A percentile compares a stretch with the other conserved stretches of the same genome.
These are phyloP conservation scores for Penicillium frequentans DNA, from an alignment of 2,329 filamentous ascomycete genomes.

Conservation along the genomic window DNA sequence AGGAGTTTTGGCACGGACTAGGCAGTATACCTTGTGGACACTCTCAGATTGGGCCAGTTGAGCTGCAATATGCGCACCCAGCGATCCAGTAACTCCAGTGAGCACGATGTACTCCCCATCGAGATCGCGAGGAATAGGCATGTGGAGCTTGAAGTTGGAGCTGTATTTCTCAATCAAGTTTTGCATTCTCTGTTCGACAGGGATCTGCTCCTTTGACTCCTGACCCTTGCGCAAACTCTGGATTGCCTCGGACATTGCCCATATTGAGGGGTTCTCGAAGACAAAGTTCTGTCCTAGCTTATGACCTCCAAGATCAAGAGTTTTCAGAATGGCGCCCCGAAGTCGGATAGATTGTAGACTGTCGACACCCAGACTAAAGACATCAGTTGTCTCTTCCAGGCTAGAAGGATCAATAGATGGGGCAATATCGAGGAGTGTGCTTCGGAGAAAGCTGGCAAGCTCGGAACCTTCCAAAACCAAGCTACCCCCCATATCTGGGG, in stretches of 20 bases:
- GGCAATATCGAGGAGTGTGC: conserved; percentile 37
- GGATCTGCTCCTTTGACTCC: conserved; percentile 1
- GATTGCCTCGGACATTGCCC: conserved; percentile 19
- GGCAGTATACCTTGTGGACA: conserved; percentile 55
- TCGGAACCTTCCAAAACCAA: conserved; percentile 12
- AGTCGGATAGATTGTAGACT: conserved; percentile 24
- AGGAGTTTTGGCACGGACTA: conserved; percentile 52
- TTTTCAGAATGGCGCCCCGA: conserved; percentile 15
- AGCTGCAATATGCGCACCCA: conserved; percentile 60
- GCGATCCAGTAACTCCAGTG: conserved; percentile 66
- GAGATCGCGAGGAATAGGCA: conserved; percentile 15
- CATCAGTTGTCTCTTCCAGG: conserved; percentile 15
- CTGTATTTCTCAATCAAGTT: conserved; percentile 50
- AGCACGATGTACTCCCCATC: conserved; percentile 39
- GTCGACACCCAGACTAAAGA: conserved; percentile 25
- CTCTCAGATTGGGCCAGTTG: conserved; percentile 37
- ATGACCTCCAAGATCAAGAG: conserved; percentile 10
- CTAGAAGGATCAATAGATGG: conserved; percentile 19
- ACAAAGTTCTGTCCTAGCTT: conserved; percentile 21
- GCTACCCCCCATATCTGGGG: conserved; percentile 9
- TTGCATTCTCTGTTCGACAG: conserved; percentile 43
- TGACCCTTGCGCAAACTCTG: conserved; percentile 11
- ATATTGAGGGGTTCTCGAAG: conserved; percentile 21
- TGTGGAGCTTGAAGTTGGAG: conserved; percentile 27
- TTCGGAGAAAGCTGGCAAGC: conserved; percentile 15